Evolutionary conservation across 306 rosid genomes (phyloP).

Genomic region (Acacia crassicarpa): DNA sequence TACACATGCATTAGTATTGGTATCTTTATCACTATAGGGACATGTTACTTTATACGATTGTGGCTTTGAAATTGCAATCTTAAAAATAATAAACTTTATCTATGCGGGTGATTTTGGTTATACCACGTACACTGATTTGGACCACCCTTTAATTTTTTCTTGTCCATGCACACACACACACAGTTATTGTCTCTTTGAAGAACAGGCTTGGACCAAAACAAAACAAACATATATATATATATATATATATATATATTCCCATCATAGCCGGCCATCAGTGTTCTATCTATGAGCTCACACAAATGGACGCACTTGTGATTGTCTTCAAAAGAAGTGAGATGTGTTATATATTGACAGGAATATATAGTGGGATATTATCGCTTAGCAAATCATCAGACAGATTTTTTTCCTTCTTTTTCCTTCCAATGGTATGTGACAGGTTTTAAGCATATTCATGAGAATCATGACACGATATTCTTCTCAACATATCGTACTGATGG

Average conservation of each 20-base stretch:
- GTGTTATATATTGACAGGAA: background rate
- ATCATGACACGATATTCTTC: background rate
- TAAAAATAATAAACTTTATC: conserved; percentile 9
- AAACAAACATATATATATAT: background rate
- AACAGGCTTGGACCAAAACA: conserved; percentile 19
- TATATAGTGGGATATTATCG: background rate
- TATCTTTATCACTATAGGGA: background rate
- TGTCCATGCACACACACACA: background rate
- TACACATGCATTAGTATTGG: conserved; percentile 25
- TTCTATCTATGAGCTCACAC: conserved; percentile 7
- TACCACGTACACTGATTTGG: conserved; percentile 29
- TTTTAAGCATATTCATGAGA: conserved; percentile 6
- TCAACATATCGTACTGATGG: background rate
- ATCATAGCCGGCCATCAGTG: conserved; percentile 17
- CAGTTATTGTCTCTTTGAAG: conserved; percentile 30
- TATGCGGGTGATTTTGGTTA: conserved; percentile 22
- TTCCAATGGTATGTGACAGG: background rate
- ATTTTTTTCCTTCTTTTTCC: background rate
- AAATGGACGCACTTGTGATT: background rate
- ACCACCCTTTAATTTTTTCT: conserved; percentile 14
- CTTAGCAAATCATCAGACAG: background rate
- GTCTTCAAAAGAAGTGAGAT: conserved; percentile 12
- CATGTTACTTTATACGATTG: conserved; percentile 11
- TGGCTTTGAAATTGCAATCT: conserved; percentile 36
- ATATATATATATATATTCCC: background rate